phyloP scores from a whole-genome alignment of 2,329 filamentous ascomycete species.

The Thelonectria olida region DNA sequence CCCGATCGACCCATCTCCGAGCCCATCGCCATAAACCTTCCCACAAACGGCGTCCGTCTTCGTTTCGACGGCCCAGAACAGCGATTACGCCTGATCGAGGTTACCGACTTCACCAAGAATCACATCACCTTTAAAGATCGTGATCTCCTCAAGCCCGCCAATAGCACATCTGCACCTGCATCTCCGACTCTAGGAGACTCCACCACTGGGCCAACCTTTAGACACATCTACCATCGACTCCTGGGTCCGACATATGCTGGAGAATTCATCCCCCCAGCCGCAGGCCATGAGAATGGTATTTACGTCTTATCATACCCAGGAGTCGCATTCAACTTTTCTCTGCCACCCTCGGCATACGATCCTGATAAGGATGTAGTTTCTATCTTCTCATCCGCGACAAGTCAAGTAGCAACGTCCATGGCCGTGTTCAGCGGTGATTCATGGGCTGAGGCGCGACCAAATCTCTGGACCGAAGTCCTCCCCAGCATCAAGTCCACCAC shows the following conservation, averaged over 20 bases:
- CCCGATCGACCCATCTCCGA: slow-evolving; percentile 76
- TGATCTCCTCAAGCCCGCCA: slow-evolving; percentile 76
- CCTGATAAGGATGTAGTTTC: slow-evolving; percentile 84
- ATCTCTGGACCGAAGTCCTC: slow-evolving; percentile 78
- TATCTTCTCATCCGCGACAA: slow-evolving; percentile 80
- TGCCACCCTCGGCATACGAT: slow-evolving; percentile 79
- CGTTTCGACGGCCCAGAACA: slow-evolving; percentile 96
- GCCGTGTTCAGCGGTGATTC: slow-evolving; percentile 90
- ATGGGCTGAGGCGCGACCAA: slow-evolving; percentile 84
- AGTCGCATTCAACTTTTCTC: slow-evolving; percentile 89
- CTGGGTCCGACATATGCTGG: slow-evolving; percentile 94
- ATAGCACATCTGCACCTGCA: slow-evolving; percentile 46
- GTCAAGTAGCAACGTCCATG: slow-evolving; percentile 83
- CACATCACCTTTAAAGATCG: slow-evolving; percentile 82
- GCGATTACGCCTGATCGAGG: slow-evolving; percentile 87
- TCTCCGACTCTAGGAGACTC: slow-evolving; percentile 47
- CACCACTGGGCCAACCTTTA: slow-evolving; percentile 75
- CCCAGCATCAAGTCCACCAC: slow-evolving; percentile 78
- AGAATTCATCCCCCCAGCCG: slow-evolving; percentile 80
- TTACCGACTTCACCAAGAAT: slow-evolving; percentile 88
- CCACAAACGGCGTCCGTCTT: slow-evolving; percentile 86
- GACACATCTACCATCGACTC: slow-evolving; percentile 91
- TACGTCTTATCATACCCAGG: slow-evolving; percentile 96
- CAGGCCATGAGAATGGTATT: slow-evolving; percentile 68
- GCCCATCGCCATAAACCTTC: slow-evolving; percentile 79